A percentile compares a stretch with the other conserved stretches of the same genome.
Conservation (phyloP, 2,329 filamentous ascomycete species). For the Neofusicoccum sp. region DNA sequence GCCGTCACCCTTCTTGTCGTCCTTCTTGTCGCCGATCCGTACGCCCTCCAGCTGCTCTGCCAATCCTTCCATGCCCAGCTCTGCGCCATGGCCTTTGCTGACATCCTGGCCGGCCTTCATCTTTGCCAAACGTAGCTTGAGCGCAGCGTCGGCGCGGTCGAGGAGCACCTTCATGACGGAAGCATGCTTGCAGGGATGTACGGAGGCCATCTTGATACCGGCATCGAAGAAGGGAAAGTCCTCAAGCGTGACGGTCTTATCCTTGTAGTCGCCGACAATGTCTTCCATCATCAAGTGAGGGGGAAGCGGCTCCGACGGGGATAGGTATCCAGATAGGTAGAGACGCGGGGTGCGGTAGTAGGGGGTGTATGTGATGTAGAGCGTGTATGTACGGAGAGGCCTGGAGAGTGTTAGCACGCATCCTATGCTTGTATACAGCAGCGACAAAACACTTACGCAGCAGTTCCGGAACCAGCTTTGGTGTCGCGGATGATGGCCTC, state of each 20-base stretch:
- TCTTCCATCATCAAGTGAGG: slow-evolving; percentile 94
- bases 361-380: slow-evolving; percentile 97
- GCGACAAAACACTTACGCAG: slow-evolving; percentile 52
- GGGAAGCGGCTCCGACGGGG: slow-evolving; percentile 76
- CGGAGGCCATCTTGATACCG: slow-evolving; percentile 91
- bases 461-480: slow-evolving; percentile 50
- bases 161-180: slow-evolving; percentile 97
- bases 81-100: slow-evolving; percentile 41
- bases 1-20: slow-evolving; percentile 46
- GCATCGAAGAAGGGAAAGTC: slow-evolving; percentile 95
- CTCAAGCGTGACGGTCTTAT: slow-evolving; percentile 97
- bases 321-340: slow-evolving; percentile 88
- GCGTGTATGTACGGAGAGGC: slow-evolving; percentile 87
- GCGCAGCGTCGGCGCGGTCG: slow-evolving; percentile 88
- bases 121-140: slow-evolving; percentile 86
- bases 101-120: slow-evolving; percentile 63
- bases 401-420: slow-evolving; percentile 48
- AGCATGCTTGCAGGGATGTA: slow-evolving; percentile 97
- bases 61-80: slow-evolving; percentile 77
- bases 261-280: slow-evolving; percentile 94
- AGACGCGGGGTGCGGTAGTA: slow-evolving; percentile 96
- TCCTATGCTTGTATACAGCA: not conserved
- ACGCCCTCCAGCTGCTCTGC: slow-evolving; percentile 75
- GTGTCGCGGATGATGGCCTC: slow-evolving; percentile 92
- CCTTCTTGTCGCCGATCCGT: slow-evolving; percentile 54